Base-by-base conservation (phyloP, 2,329 filamentous ascomycete genomes). In the Fusarium tanahbumbuense region DNA sequence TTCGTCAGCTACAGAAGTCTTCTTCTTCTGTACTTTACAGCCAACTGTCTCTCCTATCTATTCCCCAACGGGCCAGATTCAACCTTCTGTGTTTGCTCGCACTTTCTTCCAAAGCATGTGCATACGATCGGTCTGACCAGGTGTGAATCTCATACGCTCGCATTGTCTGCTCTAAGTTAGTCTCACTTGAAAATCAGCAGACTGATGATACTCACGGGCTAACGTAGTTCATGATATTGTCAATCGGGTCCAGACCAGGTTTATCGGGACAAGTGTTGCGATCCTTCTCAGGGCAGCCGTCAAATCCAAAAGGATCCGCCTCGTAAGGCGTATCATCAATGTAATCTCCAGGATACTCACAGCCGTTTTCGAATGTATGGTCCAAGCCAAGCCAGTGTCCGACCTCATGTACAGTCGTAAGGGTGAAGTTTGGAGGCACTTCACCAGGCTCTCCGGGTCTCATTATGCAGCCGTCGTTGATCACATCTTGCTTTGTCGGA, bases 371-470 rank as follows among this genome's bases (percentile, higher is more conserved):
- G 22, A 70, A 70, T 3, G 67, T 70, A 46, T 70, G 67, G 0
- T 67, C 57, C 11, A 70, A 42, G 9, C 67, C 62, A 20, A 70
- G 50, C 67, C 62, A 70, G 25, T 70, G 62, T 0, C 67, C 57
- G 3, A 70, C 67, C 22, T 70, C 62, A 4, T 70, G 63, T 1
- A 68, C 46, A 1, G 67, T 64, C 0, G 56, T 32, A 1, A 15
- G 22, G 1, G 34, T 20, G 6, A 53, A 70, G 0, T 15, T 30
- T 0, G 62, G 46, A 8, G 62, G 57, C 16, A 22, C 10, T 3
- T 56, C 25, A 10, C 44, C 47, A 4, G 42, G 27, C 4, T 45
- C 46, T 1, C 20, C 3, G 1, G 63, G 18, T 2, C 22, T 64
- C 54, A 70, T 60, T 3, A 70, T 25, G 37, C 63, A 71, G 8